Conservation (phyloP, 148 eudicot species). For the Selenicereus undatus region DNA sequence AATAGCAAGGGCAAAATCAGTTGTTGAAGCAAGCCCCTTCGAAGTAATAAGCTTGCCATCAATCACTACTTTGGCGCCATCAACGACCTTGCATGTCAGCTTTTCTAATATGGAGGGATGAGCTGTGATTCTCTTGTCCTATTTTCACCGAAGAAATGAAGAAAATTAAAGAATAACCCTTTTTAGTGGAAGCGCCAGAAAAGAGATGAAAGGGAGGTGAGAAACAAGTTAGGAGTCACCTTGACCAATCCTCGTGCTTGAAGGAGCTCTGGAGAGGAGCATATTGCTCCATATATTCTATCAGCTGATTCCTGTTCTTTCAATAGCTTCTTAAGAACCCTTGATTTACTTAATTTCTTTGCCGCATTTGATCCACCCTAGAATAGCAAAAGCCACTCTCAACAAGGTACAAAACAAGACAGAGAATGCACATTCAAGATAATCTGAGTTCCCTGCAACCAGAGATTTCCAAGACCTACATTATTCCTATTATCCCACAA, state of each 20-base stretch:
- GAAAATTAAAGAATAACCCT: background rate
- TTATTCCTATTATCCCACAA: background rate
- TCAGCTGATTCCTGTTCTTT: slow-evolving; percentile 69
- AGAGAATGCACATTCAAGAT: slow-evolving; percentile 1
- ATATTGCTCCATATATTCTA: slow-evolving; percentile 67
- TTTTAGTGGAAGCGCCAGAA: background rate
- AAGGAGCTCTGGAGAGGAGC: slow-evolving; percentile 56
- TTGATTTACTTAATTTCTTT: slow-evolving; percentile 63
- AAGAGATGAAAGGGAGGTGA: background rate
- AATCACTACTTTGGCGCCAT: slow-evolving; percentile 60
- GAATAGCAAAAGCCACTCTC: slow-evolving; percentile 6
- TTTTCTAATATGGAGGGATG: slow-evolving; percentile 44
- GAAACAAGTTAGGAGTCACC: slow-evolving; percentile 37
- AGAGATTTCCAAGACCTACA: background rate
- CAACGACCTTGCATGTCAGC: slow-evolving; percentile 30
- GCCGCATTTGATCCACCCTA: slow-evolving; percentile 63
- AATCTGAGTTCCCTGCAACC: background rate
- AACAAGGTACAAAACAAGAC: background rate
- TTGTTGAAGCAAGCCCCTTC: slow-evolving; percentile 57
- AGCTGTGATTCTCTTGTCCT: slow-evolving; percentile 62
- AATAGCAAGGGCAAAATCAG: slow-evolving; percentile 73
- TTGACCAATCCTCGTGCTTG: slow-evolving; percentile 68
- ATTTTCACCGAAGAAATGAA: slow-evolving; percentile 16
- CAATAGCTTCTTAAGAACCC: slow-evolving; percentile 73
- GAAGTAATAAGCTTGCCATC: slow-evolving; percentile 85